A percentile compares a stretch with the other conserved stretches of the same genome.
Conservation (phyloP, 1,284 basidiomycete species). For the Puccinia hordei region DNA sequence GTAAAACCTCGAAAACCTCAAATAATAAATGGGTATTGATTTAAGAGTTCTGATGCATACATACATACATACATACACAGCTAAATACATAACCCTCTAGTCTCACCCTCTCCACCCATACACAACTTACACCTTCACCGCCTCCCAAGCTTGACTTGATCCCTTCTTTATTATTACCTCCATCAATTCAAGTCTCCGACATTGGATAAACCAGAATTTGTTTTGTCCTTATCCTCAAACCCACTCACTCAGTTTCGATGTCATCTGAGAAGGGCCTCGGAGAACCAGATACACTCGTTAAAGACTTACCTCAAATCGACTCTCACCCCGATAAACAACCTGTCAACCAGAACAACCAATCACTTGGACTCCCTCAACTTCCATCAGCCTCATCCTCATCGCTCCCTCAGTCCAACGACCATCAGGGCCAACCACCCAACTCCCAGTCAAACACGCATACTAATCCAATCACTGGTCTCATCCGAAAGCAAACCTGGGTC, state of each 20-base stretch:
- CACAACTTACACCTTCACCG: no score
- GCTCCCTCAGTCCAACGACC: neutral
- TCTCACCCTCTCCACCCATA: no score
- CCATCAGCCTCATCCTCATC: neutral
- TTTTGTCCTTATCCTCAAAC: neutral
- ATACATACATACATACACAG: no score
- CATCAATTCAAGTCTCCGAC: no score
- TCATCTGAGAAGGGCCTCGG: neutral
- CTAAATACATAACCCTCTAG: no score
- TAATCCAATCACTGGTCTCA: conserved; percentile 26
- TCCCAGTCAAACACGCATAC: neutral
- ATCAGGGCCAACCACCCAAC: neutral
- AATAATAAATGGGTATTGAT: no score
- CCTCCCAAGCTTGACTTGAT: no score
- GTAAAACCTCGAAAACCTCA: no score
- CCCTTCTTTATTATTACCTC: no score
- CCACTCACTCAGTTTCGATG: neutral
- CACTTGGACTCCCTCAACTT: neutral
- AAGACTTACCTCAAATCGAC: neutral
- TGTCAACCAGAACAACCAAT: neutral
- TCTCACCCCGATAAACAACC: neutral
- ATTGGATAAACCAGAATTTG: no score
- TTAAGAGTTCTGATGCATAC: no score
- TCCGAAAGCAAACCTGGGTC: conserved; percentile 45
- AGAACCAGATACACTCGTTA: conserved; percentile 1